phyloP scores from a whole-genome alignment of 768 basidiomycete species.

The Pholiota microspora region DNA sequence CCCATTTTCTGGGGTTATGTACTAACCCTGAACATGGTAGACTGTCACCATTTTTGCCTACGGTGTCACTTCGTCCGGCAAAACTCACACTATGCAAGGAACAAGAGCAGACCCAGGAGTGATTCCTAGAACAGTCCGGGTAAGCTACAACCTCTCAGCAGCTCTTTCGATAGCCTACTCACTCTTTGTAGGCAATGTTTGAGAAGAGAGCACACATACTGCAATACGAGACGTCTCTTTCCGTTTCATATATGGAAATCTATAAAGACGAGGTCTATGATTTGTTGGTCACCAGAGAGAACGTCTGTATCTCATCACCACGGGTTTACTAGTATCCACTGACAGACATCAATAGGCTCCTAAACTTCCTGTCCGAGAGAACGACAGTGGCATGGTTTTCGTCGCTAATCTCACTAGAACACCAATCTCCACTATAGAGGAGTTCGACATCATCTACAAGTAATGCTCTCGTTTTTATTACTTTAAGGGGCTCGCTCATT shows the following conservation, averaged over 20 bases:
- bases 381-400: conserved; percentile 51
- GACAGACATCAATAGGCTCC: conserved; percentile 33
- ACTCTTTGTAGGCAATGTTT: conserved; percentile 50
- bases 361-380: conserved; percentile 53
- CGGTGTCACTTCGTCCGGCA: conserved; percentile 88
- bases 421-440: conserved; percentile 37
- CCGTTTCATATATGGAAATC: conserved; percentile 84
- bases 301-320: conserved; percentile 36
- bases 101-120: conserved; percentile 72
- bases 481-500: neutral
- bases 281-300: conserved; percentile 71
- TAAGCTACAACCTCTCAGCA: conserved; percentile 27
- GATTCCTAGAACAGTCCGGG: conserved; percentile 79
- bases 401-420: conserved; percentile 50
- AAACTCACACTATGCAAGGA: conserved; percentile 94
- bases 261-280: conserved; percentile 93
- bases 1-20: neutral
- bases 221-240: conserved; percentile 43
- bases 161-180: neutral
- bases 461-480: conserved; percentile 27
- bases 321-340: neutral
- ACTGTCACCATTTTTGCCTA: conserved; percentile 89
- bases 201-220: conserved; percentile 39
- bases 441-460: conserved; percentile 48
- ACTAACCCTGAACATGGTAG: conserved; percentile 31